Percentiles rank a stretch among this genome's conserved stretches.
Evolutionary conservation across 2,329 filamentous ascomycete species (phyloP).

Genomic region (Ophiostoma angusticollis): DNA sequence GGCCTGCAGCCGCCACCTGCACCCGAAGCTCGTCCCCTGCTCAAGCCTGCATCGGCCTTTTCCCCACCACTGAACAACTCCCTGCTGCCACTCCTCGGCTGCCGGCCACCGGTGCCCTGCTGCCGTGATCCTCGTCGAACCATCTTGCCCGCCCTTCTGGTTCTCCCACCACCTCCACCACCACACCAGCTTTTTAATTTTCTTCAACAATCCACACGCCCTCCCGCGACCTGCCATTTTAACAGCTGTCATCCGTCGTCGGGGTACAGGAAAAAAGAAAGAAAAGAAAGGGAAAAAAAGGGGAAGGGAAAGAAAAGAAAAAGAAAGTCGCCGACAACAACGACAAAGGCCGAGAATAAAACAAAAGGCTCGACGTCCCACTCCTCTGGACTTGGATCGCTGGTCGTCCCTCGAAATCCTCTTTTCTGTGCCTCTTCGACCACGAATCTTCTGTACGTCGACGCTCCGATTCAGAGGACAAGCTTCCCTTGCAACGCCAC

Average conservation of each 20-base stretch:
- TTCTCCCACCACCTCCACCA: constrained; percentile 2
- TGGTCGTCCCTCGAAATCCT: background rate
- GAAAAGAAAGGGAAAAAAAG: background rate
- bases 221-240: constrained; percentile 4
- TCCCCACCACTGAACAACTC: background rate
- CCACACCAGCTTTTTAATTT: background rate
- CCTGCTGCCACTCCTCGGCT: background rate
- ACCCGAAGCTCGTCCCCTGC: too few species aligned
- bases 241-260: constrained; percentile 5
- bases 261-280: background rate
- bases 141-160: constrained; percentile 1
- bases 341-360: background rate
- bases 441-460: too few species aligned
- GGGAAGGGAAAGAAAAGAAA: too few species aligned
- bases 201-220: constrained; percentile 1
- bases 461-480: background rate
- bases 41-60: too few species aligned
- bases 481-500: background rate
- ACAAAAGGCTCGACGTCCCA: constrained; percentile 6
- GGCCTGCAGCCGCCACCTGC: too few species aligned
- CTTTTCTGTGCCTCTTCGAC: background rate
- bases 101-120: constrained; percentile 4
- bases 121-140: constrained; percentile 4
- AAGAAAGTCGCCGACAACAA: background rate
- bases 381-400: constrained; percentile 6